A percentile compares a stretch with the other conserved stretches of the same genome.
phyloP scores from a whole-genome alignment of 495 filamentous ascomycete genomes.

The Penicillium goetzii region DNA sequence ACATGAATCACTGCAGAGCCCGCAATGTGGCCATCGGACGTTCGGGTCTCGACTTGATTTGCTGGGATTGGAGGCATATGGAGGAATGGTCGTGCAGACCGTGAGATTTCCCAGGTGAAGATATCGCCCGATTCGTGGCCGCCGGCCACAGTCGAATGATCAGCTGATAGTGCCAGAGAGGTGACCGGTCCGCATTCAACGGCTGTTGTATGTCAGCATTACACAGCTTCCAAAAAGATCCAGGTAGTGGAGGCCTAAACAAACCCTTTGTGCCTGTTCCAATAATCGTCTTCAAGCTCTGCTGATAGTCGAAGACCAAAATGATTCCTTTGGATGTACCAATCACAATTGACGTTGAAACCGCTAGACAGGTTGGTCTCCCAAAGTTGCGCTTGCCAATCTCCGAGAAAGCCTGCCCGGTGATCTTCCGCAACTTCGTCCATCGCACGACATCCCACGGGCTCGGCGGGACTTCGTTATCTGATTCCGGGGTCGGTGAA shows the following conservation, averaged over 20 bases:
- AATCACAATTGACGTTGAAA: conserved; percentile 86
- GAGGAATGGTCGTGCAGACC: conserved; percentile 82
- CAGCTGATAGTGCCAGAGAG: conserved; percentile 86
- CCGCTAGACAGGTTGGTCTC: conserved; percentile 83
- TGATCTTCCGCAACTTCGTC: conserved; percentile 91
- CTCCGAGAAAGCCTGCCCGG: conserved; percentile 91
- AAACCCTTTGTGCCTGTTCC: conserved; percentile 88
- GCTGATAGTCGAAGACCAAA: conserved; percentile 94
- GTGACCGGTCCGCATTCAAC: conserved; percentile 89
- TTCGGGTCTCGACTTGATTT: conserved; percentile 64
- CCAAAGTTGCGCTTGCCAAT: conserved; percentile 91
- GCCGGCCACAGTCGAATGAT: conserved; percentile 86
- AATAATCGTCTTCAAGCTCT: conserved; percentile 90
- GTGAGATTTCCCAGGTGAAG: conserved; percentile 93
- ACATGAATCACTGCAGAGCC: conserved; percentile 80
- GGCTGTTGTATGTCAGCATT: conserved; percentile 53
- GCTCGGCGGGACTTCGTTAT: conserved; percentile 64
- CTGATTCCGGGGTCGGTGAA: conserved; percentile 55
- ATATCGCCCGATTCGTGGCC: conserved; percentile 91
- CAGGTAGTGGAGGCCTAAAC: conserved; percentile 7
- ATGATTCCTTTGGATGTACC: conserved; percentile 94
- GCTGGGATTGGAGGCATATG: conserved; percentile 77
- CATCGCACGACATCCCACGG: conserved; percentile 97
- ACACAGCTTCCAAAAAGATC: not conserved
- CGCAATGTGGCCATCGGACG: conserved; percentile 78